Evolutionary conservation across 31 red algal species (phyloP).

Genomic region (Porphyra umbilicalis): DNA sequence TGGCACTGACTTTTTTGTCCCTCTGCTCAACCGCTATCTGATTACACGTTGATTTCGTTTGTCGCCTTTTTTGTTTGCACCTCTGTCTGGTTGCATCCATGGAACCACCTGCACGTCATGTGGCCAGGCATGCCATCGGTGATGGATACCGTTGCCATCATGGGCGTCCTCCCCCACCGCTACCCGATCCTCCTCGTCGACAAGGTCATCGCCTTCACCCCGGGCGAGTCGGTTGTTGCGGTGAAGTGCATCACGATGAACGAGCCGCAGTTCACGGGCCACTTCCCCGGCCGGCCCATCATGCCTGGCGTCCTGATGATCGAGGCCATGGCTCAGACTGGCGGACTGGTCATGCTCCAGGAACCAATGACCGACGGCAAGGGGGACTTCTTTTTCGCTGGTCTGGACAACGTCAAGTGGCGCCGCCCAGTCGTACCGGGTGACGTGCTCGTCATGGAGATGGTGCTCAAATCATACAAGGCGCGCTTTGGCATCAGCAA

Average conservation of each 20-base stretch:
- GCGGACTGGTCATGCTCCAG: conserved; percentile 87
- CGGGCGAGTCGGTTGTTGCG: conserved; percentile 64
- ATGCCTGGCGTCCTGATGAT: conserved; percentile 96
- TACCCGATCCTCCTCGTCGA: conserved; percentile 95
- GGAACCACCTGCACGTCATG: neutral
- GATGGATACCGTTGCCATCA: conserved; percentile 41
- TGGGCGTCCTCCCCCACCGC: conserved; percentile 71
- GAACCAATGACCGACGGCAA: conserved; percentile 41
- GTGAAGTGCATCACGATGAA: conserved; percentile 88
- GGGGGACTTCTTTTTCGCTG: conserved; percentile 89
- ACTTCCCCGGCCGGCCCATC: conserved; percentile 89
- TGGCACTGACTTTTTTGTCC: neutral
- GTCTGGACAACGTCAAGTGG: conserved; percentile 85
- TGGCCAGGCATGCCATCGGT: conserved; percentile 7
- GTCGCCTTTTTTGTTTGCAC: neutral
- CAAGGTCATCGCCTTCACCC: conserved; percentile 72
- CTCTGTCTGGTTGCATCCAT: neutral
- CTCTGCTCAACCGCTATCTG: neutral
- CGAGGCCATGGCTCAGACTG: conserved; percentile 89
- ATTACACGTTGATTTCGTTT: neutral
- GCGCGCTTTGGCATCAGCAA: conserved; percentile 86
- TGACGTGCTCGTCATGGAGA: conserved; percentile 92
- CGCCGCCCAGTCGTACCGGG: conserved; percentile 85
- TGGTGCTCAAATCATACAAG: conserved; percentile 43
- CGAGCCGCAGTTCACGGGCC: conserved; percentile 89